These are phyloP conservation scores for Castanea mollissima DNA, from an alignment of 306 rosid species.

Conservation along the genomic window DNA sequence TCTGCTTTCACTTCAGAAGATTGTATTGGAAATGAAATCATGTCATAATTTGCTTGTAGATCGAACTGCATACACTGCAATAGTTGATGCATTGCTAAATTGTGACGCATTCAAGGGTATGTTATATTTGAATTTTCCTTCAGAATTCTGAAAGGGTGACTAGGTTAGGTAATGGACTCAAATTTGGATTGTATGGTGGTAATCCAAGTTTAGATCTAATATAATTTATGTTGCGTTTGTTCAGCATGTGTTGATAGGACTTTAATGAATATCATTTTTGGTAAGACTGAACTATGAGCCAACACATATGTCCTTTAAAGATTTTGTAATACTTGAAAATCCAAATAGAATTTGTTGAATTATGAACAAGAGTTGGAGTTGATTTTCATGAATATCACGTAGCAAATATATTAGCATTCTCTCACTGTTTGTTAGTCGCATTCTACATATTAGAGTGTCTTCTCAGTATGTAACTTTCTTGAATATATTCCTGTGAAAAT, in stretches of 20 bases:
- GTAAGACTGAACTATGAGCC: not conserved
- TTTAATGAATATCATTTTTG: not conserved
- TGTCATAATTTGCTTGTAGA: constrained; percentile 46
- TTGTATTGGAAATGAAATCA: constrained; percentile 76
- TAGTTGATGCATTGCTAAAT: constrained; percentile 63
- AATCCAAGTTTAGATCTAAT: not conserved
- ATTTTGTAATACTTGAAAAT: not conserved
- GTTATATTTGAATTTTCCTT: constrained; percentile 22
- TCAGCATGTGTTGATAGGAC: not conserved
- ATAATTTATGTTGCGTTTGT: not conserved
- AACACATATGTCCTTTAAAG: not conserved
- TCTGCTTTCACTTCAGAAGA: constrained; percentile 49
- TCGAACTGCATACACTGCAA: constrained; percentile 83
- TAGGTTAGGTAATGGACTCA: not conserved
- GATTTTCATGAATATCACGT: not conserved
- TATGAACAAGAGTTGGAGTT: not conserved
- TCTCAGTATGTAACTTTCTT: not conserved
- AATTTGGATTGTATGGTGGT: not conserved
- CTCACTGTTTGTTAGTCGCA: not conserved
- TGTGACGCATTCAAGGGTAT: constrained; percentile 70
- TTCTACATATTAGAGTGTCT: not conserved
- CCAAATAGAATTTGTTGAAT: not conserved
- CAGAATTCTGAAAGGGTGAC: not conserved
- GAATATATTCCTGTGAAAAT: not conserved
- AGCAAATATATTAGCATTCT: not conserved